Percentiles rank a stretch among this genome's conserved stretches.
phyloP scores from a whole-genome alignment of 768 basidiomycete species.

The Megacollybia marginata region DNA sequence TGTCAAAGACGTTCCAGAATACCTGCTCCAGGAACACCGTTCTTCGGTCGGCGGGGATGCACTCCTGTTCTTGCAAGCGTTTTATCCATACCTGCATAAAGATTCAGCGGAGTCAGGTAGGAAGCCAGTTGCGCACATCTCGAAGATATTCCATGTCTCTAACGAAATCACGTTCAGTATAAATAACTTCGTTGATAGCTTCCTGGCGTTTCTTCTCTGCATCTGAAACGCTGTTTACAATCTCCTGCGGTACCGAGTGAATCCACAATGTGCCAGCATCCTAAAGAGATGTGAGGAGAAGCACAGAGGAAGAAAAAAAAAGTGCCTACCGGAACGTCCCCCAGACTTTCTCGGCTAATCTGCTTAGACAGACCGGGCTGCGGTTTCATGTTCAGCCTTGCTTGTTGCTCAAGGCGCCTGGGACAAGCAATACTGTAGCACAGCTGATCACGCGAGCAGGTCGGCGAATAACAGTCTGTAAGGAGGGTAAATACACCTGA shows the following conservation, averaged over 20 bases:
- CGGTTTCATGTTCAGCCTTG: conserved; percentile 89
- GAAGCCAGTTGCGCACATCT: conserved; percentile 51
- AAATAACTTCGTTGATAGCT: conserved; percentile 93
- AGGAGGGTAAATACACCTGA: conserved; percentile 94
- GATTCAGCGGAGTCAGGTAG: conserved; percentile 1
- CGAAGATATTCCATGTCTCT: conserved; percentile 96
- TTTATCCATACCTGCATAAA: conserved; percentile 81
- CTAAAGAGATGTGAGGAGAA: conserved; percentile 11
- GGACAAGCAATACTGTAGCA: conserved; percentile 99
- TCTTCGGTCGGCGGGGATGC: conserved; percentile 70
- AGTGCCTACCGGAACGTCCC: conserved; percentile 61
- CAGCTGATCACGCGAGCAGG: conserved; percentile 87
- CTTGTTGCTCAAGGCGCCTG: conserved; percentile 87
- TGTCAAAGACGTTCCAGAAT: conserved; percentile 96
- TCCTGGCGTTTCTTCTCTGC: conserved; percentile 94
- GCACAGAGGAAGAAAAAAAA: conserved; percentile 1
- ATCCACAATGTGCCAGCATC: conserved; percentile 83
- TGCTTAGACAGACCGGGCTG: conserved; percentile 84
- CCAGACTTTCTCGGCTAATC: conserved; percentile 73
- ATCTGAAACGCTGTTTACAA: conserved; percentile 88
- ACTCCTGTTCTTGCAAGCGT: conserved; percentile 65
- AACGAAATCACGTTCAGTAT: conserved; percentile 96
- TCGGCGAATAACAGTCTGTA: conserved; percentile 97
- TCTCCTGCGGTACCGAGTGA: conserved; percentile 91
- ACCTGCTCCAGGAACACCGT: conserved; percentile 88